These are phyloP conservation scores for Plasmodium sp. DNA, from an alignment of 169 alveolate genomes.

Conservation along the genomic window DNA sequence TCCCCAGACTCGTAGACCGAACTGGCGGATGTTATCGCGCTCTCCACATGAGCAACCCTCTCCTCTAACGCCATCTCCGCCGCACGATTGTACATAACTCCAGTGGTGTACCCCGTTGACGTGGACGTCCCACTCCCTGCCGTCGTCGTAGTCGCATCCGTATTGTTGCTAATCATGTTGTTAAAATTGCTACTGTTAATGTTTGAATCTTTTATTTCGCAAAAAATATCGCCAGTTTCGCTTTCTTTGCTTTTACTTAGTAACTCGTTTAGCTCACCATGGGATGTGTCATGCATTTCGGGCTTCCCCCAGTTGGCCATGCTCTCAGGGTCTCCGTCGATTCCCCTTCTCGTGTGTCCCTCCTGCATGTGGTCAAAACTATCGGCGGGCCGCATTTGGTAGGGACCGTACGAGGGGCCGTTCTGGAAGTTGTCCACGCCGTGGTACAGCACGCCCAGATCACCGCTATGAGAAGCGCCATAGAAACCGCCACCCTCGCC, in stretches of 20 bases:
- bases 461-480: not conserved
- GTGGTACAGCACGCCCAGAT: not conserved
- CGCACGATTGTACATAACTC: not conserved
- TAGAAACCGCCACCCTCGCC: not conserved
- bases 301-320: not conserved
- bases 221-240: not conserved
- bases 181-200: not conserved
- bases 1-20: not conserved
- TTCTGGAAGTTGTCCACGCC: not conserved
- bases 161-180: slow-evolving; percentile 40
- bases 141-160: slow-evolving; percentile 13
- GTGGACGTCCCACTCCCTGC: not conserved
- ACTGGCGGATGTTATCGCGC: not conserved
- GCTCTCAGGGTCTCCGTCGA: not conserved
- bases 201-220: slow-evolving; percentile 13
- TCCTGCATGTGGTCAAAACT: not conserved
- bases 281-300: not conserved
- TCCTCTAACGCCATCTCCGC: not conserved
- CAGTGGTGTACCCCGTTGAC: not conserved
- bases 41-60: not conserved
- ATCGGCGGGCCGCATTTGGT: not conserved
- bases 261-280: not conserved
- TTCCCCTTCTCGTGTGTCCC: not conserved
- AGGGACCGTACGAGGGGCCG: not conserved
- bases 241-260: slow-evolving; percentile 24